Evolutionary conservation across 192 early-diverging fungal genomes (phyloP).

Genomic region (Chytriomyces confervae): DNA sequence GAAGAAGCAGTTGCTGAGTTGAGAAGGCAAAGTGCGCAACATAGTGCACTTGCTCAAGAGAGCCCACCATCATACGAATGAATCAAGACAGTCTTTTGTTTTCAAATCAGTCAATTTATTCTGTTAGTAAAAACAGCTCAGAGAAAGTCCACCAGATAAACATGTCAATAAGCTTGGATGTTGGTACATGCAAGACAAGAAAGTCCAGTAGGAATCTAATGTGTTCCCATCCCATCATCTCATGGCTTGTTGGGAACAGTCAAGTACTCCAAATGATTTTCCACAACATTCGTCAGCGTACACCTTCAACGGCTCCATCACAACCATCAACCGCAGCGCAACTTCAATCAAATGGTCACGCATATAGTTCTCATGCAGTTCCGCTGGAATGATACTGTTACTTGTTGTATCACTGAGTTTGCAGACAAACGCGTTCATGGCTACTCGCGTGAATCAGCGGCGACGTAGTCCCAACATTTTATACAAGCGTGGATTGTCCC

Average conservation of each 20-base stretch:
- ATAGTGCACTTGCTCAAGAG: too few relatives aligned
- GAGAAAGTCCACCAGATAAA: too few relatives aligned
- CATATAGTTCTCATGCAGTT: constrained; percentile 90
- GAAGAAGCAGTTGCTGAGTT: too few relatives aligned
- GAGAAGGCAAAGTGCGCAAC: too few relatives aligned
- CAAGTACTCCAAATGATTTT: constrained; percentile 78
- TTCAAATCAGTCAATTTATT: too few relatives aligned
- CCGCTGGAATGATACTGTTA: constrained; percentile 80
- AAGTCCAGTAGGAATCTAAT: constrained; percentile 85
- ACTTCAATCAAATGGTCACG: constrained; percentile 92
- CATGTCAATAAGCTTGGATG: too few relatives aligned
- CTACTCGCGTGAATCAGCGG: constrained; percentile 95
- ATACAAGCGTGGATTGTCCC: constrained; percentile 97
- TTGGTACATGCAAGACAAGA: too few relatives aligned
- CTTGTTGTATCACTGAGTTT: constrained; percentile 90
- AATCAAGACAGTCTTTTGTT: too few relatives aligned
- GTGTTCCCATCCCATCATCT: constrained; percentile 84
- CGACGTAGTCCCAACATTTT: constrained; percentile 94
- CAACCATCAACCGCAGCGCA: constrained; percentile 91
- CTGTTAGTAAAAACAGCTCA: too few relatives aligned
- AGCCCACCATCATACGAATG: too few relatives aligned
- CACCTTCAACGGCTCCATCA: constrained; percentile 87
- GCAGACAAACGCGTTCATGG: constrained; percentile 97
- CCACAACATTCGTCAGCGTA: constrained; percentile 89
- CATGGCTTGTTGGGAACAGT: constrained; percentile 89